phyloP scores from a whole-genome alignment of 1,284 basidiomycete species.

The Neolentinus lepideus region DNA sequence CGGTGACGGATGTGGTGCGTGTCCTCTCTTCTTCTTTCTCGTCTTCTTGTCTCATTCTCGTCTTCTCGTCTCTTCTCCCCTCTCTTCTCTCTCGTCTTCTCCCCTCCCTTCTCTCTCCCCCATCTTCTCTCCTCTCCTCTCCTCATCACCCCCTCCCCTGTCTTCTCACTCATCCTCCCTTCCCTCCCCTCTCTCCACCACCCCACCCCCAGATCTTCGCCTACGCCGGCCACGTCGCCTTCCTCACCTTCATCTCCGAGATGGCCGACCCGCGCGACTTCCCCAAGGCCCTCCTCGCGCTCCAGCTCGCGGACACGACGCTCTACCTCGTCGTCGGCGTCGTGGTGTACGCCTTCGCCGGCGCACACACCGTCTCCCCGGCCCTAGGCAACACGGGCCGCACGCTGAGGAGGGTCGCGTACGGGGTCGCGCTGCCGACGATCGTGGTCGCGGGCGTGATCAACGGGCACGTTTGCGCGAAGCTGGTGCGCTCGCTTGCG shows the following conservation, averaged over 20 bases:
- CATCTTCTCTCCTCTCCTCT: too few relatives aligned
- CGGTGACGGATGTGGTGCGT: slow-evolving; percentile 1
- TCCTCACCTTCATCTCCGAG: slow-evolving; percentile 4
- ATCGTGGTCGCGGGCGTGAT: slow-evolving; percentile 25
- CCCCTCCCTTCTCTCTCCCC: too few relatives aligned
- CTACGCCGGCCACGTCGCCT: slow-evolving; percentile 12
- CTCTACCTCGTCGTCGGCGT: slow-evolving; percentile 24
- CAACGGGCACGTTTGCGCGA: slow-evolving; percentile 26
- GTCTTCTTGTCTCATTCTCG: too few relatives aligned
- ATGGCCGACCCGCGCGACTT: slow-evolving; percentile 14
- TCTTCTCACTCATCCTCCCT: too few relatives aligned
- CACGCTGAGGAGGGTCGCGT: slow-evolving; percentile 19
- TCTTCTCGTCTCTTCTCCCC: too few relatives aligned
- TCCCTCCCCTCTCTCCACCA: too few relatives aligned
- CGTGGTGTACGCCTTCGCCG: slow-evolving; percentile 23
- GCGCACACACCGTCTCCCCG: slow-evolving; percentile 18
- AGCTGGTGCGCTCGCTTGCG: slow-evolving; percentile 13
- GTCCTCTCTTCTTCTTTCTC: neutral
- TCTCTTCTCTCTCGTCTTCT: too few relatives aligned
- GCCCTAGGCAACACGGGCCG: slow-evolving; percentile 23
- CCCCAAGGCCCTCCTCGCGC: slow-evolving; percentile 20
- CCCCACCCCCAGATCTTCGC: slow-evolving; percentile 5
- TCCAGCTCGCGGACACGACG: slow-evolving; percentile 23
- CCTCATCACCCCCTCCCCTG: too few relatives aligned
- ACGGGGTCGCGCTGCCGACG: slow-evolving; percentile 24